These are phyloP conservation scores for Paramecium sonneborni DNA, from an alignment of 73 alveolate genomes.

Conservation along the genomic window DNA sequence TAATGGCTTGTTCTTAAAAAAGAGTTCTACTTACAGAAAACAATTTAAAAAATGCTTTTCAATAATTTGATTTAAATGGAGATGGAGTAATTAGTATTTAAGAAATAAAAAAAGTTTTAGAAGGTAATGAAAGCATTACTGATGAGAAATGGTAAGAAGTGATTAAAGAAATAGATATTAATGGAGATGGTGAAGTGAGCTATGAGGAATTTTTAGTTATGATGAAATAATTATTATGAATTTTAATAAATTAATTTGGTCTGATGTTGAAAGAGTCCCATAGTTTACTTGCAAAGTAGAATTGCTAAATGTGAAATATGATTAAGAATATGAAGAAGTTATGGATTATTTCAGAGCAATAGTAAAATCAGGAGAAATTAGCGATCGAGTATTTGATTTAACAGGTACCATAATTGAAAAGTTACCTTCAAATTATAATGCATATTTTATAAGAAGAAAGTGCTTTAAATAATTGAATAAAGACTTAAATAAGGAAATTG, in stretches of 20 bases:
- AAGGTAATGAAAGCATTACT: neutral
- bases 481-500: slow-evolving; percentile 76
- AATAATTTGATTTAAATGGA: neutral
- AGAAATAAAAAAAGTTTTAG: neutral
- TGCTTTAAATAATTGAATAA: slow-evolving; percentile 79
- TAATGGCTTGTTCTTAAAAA: neutral
- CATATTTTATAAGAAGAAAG: slow-evolving; percentile 86
- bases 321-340: slow-evolving; percentile 50
- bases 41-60: neutral
- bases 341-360: slow-evolving; percentile 76
- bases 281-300: slow-evolving; percentile 38
- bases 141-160: neutral
- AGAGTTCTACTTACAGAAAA: neutral
- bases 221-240: neutral
- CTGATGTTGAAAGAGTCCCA: slow-evolving; percentile 36
- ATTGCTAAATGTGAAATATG: slow-evolving; percentile 24
- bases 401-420: slow-evolving; percentile 71
- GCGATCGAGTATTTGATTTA: slow-evolving; percentile 79
- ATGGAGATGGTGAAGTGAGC: neutral
- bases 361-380: slow-evolving; percentile 72
- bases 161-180: neutral
- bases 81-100: neutral
- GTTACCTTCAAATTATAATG: slow-evolving; percentile 84
- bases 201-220: neutral
- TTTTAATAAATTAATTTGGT: slow-evolving; percentile 7